Evolutionary conservation across 1,139 yeast species (phyloP).

Genomic region (Eremothecium gossypii): DNA sequence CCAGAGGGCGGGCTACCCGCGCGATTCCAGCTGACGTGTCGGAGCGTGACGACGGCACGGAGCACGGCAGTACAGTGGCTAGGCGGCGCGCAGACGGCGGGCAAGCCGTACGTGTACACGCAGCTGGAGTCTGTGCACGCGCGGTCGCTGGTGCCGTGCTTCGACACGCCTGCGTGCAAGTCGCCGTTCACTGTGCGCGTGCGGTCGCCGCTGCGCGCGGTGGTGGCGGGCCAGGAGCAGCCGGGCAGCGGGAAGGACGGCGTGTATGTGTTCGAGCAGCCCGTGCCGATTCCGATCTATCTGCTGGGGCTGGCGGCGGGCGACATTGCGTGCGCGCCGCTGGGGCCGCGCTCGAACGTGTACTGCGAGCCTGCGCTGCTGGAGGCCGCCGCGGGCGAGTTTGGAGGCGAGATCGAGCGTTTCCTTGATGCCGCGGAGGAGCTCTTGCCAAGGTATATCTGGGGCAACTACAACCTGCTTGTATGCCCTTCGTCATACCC

Average conservation of each 20-base stretch:
- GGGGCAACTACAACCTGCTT: slow-evolving; percentile 76
- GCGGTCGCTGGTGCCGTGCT: slow-evolving; percentile 78
- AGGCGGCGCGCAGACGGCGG: slow-evolving; percentile 69
- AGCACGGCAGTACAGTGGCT: slow-evolving; percentile 88
- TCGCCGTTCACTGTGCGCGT: slow-evolving; percentile 53
- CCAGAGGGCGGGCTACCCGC: slow-evolving; percentile 11
- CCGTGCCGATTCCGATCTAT: slow-evolving; percentile 79
- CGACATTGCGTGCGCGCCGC: slow-evolving; percentile 53
- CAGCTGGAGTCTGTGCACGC: slow-evolving; percentile 92
- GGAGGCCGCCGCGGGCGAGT: slow-evolving; percentile 66
- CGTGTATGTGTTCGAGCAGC: slow-evolving; percentile 51
- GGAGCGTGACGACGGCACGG: slow-evolving; percentile 56
- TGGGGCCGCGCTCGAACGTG: slow-evolving; percentile 83
- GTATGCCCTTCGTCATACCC: slow-evolving; percentile 81
- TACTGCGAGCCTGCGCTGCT: slow-evolving; percentile 69
- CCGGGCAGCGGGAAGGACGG: slow-evolving; percentile 14
- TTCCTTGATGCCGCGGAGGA: slow-evolving; percentile 65
- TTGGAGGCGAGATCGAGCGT: slow-evolving; percentile 68
- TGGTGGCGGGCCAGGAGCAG: slow-evolving; percentile 53
- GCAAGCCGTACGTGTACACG: slow-evolving; percentile 70
- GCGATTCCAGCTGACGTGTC: slow-evolving; percentile 34
- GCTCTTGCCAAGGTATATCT: slow-evolving; percentile 73
- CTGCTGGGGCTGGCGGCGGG: slow-evolving; percentile 83
- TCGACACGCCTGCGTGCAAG: slow-evolving; percentile 84
- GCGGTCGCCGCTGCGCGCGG: slow-evolving; percentile 54